Base-by-base conservation (phyloP, 2,329 filamentous ascomycete genomes). In the Xylariaceae sp. region DNA sequence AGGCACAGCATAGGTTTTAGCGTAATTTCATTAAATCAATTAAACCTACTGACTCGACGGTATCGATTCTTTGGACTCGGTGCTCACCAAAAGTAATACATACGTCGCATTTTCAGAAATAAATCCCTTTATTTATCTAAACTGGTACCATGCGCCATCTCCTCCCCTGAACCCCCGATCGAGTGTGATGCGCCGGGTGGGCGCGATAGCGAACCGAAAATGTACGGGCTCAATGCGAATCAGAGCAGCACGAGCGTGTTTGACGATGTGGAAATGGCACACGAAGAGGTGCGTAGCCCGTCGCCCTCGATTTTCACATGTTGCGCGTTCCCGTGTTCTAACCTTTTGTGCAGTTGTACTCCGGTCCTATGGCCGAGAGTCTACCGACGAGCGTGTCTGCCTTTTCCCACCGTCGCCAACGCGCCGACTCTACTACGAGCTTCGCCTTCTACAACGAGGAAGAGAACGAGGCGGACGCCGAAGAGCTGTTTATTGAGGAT, bases 181-280 rank as follows among this genome's bases (percentile, higher is more conserved):
- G 36, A 42, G 38, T 36, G 37, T 40, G 38, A 39, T 31, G 32
- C 51, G 43, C 51, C 40, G 26, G 34, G 45, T 23, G 27, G 40
- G 32, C 53, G 50, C 43, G 41, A 33, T 29, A 47, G 42, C 13
- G 43, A 43, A 15, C 33, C 53, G 13, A 38, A 59, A 36, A 58
- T 85, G 46, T 86, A 87, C 62, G 71, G 81, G 38, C 70, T 83
- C 39, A 71, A 72, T 50, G 84, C 81, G 36, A 86, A 86, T 55
- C 71, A 80, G 54, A 88, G 84, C 65, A 79, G 74, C 63, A 72
- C 81, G 24, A 94, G 87, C 64, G 82, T 96, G 52, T 83, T 95
- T 53, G 88, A 88, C 51, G 88, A 95, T 63, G 89, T 97, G n/a
- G 90, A 96, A 61, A 97, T 98, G 92, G 90, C 92, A 14, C 88